Evolutionary conservation across 345 rosid species (phyloP).

Genomic region (Eutrema japonicum): DNA sequence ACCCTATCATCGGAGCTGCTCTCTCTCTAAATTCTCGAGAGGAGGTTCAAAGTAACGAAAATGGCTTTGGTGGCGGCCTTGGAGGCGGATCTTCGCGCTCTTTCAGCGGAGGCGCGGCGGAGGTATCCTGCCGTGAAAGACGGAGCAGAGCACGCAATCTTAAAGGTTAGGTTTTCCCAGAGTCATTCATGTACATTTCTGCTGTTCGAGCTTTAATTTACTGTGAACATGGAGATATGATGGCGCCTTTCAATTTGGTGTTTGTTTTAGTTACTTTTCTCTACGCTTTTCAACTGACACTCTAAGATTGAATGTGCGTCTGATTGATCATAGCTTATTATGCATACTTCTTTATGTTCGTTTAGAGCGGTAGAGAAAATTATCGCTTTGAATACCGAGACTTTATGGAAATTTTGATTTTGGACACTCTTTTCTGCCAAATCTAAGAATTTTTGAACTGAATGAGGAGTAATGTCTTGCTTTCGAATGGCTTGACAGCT

Average conservation of each 20-base stretch:
- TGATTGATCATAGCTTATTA: not conserved
- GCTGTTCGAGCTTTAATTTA: conserved; percentile 19
- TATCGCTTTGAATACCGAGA: not conserved
- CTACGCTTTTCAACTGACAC: not conserved
- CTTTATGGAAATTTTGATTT: not conserved
- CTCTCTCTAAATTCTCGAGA: conserved; percentile 23
- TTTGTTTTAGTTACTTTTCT: conserved; percentile 12
- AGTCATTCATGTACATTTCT: conserved; percentile 14
- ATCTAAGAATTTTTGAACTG: conserved; percentile 1
- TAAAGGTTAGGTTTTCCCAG: conserved; percentile 60
- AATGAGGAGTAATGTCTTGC: not conserved
- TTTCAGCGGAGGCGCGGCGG: conserved; percentile 95
- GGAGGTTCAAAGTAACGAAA: conserved; percentile 30
- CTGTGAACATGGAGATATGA: conserved; percentile 27
- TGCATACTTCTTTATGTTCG: not conserved
- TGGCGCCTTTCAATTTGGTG: conserved; percentile 7
- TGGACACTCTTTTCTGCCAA: not conserved
- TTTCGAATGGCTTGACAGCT: not conserved
- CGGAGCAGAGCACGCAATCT: conserved; percentile 91
- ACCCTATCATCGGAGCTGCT: conserved; percentile 30
- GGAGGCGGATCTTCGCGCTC: conserved; percentile 98
- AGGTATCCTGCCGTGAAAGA: conserved; percentile 92
- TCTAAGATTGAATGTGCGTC: not conserved
- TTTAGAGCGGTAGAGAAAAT: not conserved
- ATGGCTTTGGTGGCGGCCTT: conserved; percentile 95